These are phyloP conservation scores for Exobasidium rhododendri DNA, from an alignment of 1,284 basidiomycete species.

Conservation along the genomic window DNA sequence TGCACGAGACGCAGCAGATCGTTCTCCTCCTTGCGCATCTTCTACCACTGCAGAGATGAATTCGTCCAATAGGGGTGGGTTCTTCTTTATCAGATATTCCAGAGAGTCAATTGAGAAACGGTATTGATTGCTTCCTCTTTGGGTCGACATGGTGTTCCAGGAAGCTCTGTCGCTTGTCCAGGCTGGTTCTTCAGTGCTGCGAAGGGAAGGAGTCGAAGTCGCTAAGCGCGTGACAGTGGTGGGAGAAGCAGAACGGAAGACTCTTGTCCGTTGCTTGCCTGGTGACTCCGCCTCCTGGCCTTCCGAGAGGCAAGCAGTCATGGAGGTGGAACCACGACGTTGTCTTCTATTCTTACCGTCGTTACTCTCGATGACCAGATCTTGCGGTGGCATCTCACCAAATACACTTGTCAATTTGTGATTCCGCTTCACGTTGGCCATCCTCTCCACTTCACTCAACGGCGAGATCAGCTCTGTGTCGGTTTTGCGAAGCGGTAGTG, in stretches of 20 bases:
- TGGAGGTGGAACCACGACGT: neutral
- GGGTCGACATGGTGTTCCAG: neutral
- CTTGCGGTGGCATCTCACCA: conserved; percentile 9
- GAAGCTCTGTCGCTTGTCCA: neutral
- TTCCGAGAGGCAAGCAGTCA: neutral
- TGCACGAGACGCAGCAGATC: neutral
- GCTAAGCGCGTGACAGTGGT: no score
- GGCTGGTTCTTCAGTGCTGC: neutral
- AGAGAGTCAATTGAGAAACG: conserved; percentile 12
- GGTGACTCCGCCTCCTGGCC: neutral
- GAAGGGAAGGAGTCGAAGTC: no score
- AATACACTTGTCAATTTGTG: neutral
- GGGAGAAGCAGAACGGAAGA: neutral
- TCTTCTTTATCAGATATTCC: conserved; percentile 20
- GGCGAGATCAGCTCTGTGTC: no score
- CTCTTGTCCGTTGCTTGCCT: neutral
- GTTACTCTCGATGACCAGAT: neutral
- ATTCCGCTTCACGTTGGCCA: neutral
- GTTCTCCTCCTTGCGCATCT: neutral
- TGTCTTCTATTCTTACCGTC: neutral
- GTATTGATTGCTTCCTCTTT: neutral
- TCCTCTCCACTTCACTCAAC: neutral
- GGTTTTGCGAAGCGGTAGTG: neutral
- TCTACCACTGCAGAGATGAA: conserved; percentile 17
- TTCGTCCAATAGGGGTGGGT: conserved; percentile 14